phyloP scores from a whole-genome alignment of 345 rosid species.

The Clarkia xantiana region DNA sequence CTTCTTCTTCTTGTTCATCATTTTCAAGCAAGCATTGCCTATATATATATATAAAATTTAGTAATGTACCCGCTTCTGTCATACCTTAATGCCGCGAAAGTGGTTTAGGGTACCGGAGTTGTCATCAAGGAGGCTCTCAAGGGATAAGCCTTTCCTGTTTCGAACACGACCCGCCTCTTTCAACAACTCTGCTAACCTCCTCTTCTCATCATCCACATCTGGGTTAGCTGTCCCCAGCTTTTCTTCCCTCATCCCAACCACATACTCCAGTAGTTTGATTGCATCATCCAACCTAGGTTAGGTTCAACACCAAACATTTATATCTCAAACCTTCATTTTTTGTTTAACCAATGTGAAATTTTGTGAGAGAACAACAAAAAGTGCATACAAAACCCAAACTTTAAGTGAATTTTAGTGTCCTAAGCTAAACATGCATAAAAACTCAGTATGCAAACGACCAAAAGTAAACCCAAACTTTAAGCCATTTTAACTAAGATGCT shows the following conservation, averaged over 20 bases:
- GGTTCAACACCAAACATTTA: neutral
- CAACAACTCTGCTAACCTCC: slow-evolving; percentile 56
- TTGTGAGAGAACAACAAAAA: no score
- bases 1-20: slow-evolving; percentile 4
- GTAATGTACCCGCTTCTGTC: slow-evolving; percentile 7
- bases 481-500: no score
- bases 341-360: neutral
- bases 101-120: slow-evolving; percentile 18
- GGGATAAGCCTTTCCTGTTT: slow-evolving; percentile 54
- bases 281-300: slow-evolving; percentile 75
- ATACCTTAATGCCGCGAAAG: slow-evolving; percentile 23
- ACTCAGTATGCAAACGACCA: no score
- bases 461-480: no score
- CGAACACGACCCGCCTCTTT: slow-evolving; percentile 72
- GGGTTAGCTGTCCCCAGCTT: slow-evolving; percentile 87
- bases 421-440: no score
- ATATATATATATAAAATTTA: slow-evolving; percentile 19
- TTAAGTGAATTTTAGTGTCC: no score
- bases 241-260: slow-evolving; percentile 69
- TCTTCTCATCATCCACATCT: slow-evolving; percentile 83
- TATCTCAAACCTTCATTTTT: neutral
- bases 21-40: slow-evolving; percentile 17
- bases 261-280: slow-evolving; percentile 49
- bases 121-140: slow-evolving; percentile 70
- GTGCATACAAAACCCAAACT: no score